Conservation (phyloP, 2,329 filamentous ascomycete genomes). For the Coniochaeta sp. region DNA sequence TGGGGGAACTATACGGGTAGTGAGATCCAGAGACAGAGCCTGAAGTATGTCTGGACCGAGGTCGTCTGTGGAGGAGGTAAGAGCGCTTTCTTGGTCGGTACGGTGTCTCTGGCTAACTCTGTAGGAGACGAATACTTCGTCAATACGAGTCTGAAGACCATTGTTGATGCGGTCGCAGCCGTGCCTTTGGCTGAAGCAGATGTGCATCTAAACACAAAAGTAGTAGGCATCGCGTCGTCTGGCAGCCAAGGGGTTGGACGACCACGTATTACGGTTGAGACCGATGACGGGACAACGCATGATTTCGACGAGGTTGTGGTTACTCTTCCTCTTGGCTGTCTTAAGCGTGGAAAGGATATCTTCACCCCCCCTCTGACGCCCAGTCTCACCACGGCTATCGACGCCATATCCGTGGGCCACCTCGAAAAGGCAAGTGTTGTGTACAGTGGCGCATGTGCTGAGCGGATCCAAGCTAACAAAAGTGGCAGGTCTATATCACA, state of each 20-base stretch:
- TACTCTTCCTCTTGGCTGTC: constrained; percentile 42
- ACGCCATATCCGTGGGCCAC: constrained; percentile 39
- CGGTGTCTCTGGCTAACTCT: neutral
- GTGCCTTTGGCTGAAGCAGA: neutral
- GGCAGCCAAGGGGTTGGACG: neutral
- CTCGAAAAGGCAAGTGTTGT: constrained; percentile 39
- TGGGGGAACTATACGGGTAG: constrained; percentile 48
- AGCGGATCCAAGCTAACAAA: neutral
- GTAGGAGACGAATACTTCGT: constrained; percentile 1
- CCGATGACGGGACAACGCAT: neutral
- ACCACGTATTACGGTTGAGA: neutral
- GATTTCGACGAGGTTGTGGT: constrained; percentile 36
- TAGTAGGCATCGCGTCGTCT: constrained; percentile 11
- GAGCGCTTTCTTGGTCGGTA: neutral
- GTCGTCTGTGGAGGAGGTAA: constrained; percentile 10
- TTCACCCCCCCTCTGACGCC: constrained; percentile 36
- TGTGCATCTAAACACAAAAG: constrained; percentile 1
- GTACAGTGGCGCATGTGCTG: neutral
- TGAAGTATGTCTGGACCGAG: constrained; percentile 51
- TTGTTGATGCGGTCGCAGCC: neutral
- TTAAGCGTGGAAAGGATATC: constrained; percentile 30
- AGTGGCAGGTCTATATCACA: constrained; percentile 3
- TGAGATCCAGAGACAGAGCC: constrained; percentile 31
- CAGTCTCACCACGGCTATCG: constrained; percentile 35
- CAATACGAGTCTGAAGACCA: neutral